Base-by-base conservation (phyloP, 169 alveolate genomes). In the Plasmodium fragile region DNA sequence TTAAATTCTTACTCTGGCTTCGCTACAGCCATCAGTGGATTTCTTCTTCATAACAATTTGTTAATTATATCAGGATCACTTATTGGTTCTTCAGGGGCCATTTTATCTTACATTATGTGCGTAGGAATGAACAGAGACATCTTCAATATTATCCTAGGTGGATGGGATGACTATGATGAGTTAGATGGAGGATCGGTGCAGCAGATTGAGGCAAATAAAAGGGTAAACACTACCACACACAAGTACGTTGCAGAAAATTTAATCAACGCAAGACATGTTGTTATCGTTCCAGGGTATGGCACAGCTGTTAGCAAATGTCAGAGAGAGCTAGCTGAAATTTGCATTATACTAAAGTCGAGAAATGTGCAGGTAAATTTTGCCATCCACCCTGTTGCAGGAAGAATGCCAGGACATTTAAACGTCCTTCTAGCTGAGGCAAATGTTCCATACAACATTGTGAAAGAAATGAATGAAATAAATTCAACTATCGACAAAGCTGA, bases 301-400 rank as follows among this genome's bases (percentile, higher is more conserved):
- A 95, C 98, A 96, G 99, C 99, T 28, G 98, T 96, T 52, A 97
- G 99, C 55, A 95, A 97, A 80, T 97, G 97, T 34, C 98, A 97
- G 95, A 84, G 93, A 71, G 97, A 96, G 34, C 96, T 98, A 39
- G 97, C 97, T 69, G 98, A 96, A 53, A 81, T 97, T 28, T 95
- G 95, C 34, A 89, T 94, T 59, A 92, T 95, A 36, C 92, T 98
- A 83, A 92, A 95, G 79, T 93, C 96, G 49, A 92, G 97, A 30
- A 98, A 97, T 79, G 94, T 97, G 30, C 94, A 95, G 36, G 99
- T 98, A 45, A 97, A 97, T 92, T 98, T 98, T 94, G 99, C 98
- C 78, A 98, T 98, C 81, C 99, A 98, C 92, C 99, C 99, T 41
- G 99, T 98, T 82, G 99, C 99, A 25, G 99, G 99, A 59, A 98